Percentiles rank a stretch among this genome's conserved stretches.
These are phyloP conservation scores for Leccinum truebloodii DNA, from an alignment of 768 basidiomycete genomes.

Conservation along the genomic window DNA sequence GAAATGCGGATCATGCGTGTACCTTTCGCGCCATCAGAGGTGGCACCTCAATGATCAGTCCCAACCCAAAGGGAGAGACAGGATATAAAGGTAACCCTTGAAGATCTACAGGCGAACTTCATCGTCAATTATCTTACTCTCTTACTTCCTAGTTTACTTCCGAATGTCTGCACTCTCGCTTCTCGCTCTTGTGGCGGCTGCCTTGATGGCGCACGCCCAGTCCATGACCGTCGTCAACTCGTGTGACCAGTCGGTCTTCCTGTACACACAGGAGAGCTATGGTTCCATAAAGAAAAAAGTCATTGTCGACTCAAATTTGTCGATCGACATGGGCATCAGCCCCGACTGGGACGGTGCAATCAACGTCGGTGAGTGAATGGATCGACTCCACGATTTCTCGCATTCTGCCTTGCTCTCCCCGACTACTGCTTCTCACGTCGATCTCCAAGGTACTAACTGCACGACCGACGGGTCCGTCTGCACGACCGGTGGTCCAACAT, in stretches of 20 bases:
- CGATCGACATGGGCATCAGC: conserved; percentile 19
- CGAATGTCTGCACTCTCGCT: conserved; percentile 10
- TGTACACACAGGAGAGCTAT: conserved; percentile 25
- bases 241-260: conserved; percentile 24
- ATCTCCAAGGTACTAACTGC: conserved; percentile 21
- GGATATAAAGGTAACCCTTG: not conserved
- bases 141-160: not conserved
- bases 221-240: conserved; percentile 26
- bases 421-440: not conserved
- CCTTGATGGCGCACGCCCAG: conserved; percentile 14
- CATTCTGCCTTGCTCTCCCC: not conserved
- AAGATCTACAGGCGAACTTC: not conserved
- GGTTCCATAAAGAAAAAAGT: conserved; percentile 25
- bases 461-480: conserved; percentile 14
- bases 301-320: conserved; percentile 12
- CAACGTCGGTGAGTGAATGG: conserved; percentile 18
- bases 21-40: not conserved
- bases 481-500: conserved; percentile 23
- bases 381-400: not conserved
- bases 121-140: not conserved
- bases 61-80: not conserved
- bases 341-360: conserved; percentile 23
- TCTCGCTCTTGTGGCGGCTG: conserved; percentile 8
- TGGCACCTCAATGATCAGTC: not conserved
- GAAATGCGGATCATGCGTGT: not conserved